Evolutionary conservation across 2,329 filamentous ascomycete species (phyloP).

Genomic region (Corynespora cassiicola): DNA sequence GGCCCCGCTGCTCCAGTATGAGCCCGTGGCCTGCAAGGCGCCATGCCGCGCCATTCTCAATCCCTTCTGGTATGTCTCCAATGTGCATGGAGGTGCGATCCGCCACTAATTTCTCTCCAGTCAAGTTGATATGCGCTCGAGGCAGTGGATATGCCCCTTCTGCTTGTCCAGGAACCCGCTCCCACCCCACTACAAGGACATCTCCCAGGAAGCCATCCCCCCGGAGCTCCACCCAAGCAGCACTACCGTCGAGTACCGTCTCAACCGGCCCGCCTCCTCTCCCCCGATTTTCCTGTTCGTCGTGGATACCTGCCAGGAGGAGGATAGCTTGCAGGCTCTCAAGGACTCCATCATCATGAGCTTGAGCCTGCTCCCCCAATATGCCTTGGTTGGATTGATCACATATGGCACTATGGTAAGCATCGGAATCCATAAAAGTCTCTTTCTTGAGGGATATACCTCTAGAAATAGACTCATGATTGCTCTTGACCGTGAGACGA

Average conservation of each 20-base stretch:
- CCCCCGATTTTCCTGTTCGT: slow-evolving; percentile 88
- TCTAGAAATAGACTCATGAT: no score
- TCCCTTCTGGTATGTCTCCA: slow-evolving; percentile 80
- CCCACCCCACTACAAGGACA: slow-evolving; percentile 88
- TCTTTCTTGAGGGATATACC: slow-evolving; percentile 5
- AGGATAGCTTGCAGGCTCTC: slow-evolving; percentile 80
- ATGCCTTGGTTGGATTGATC: slow-evolving; percentile 81
- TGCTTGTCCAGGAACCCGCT: slow-evolving; percentile 84
- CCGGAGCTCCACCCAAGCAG: slow-evolving; percentile 82
- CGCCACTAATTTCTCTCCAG: slow-evolving; percentile 51
- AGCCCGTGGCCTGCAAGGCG: slow-evolving; percentile 95
- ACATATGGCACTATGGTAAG: slow-evolving; percentile 91
- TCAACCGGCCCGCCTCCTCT: slow-evolving; percentile 81
- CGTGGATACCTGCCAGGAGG: slow-evolving; percentile 87
- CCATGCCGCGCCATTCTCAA: slow-evolving; percentile 96
- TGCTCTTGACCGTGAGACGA: no score
- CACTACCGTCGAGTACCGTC: slow-evolving; percentile 88
- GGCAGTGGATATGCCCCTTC: slow-evolving; percentile 89
- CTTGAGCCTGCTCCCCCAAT: slow-evolving; percentile 79
- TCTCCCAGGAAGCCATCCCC: slow-evolving; percentile 80
- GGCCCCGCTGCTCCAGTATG: slow-evolving; percentile 88
- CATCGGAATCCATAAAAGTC: no score
- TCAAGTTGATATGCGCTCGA: slow-evolving; percentile 82
- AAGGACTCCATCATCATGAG: slow-evolving; percentile 90
- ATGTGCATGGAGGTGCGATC: neutral